Conservation (phyloP, 331 rosid species). For the Malus hybrid region DNA sequence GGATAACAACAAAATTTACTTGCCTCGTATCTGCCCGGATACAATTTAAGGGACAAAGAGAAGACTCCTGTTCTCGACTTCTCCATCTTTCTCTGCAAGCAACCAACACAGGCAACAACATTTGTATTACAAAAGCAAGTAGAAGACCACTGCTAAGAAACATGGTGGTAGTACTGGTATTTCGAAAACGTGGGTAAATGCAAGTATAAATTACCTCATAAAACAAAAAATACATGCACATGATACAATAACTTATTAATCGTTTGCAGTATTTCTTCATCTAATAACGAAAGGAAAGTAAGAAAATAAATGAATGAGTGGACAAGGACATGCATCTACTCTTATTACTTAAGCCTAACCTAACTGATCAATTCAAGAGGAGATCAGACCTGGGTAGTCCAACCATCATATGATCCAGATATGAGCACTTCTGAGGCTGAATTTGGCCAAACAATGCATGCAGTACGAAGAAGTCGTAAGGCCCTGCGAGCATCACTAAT, state of each 20-base stretch:
- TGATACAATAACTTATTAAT: background rate
- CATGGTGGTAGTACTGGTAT: background rate
- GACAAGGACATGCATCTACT: background rate
- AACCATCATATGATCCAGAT: conserved; percentile 88
- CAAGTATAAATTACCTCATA: background rate
- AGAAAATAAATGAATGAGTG: background rate
- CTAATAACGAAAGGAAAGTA: background rate
- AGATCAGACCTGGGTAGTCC: conserved; percentile 66
- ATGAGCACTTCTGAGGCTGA: conserved; percentile 77
- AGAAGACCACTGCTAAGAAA: background rate
- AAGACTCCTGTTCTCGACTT: conserved; percentile 56
- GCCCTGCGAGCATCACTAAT: conserved; percentile 49
- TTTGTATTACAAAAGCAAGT: background rate
- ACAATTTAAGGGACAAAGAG: conserved; percentile 56
- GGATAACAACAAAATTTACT: conserved; percentile 1
- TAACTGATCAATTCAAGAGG: background rate
- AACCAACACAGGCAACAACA: conserved; percentile 2
- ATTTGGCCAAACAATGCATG: conserved; percentile 70
- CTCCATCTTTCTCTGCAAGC: conserved; percentile 77
- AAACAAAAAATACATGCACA: background rate
- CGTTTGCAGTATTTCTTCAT: background rate
- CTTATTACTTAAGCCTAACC: background rate
- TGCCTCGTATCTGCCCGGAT: conserved; percentile 94
- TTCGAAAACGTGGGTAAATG: background rate
- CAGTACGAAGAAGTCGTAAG: conserved; percentile 37